phyloP scores from a whole-genome alignment of 2,329 filamentous ascomycete species.

The Stylonectria norvegica region DNA sequence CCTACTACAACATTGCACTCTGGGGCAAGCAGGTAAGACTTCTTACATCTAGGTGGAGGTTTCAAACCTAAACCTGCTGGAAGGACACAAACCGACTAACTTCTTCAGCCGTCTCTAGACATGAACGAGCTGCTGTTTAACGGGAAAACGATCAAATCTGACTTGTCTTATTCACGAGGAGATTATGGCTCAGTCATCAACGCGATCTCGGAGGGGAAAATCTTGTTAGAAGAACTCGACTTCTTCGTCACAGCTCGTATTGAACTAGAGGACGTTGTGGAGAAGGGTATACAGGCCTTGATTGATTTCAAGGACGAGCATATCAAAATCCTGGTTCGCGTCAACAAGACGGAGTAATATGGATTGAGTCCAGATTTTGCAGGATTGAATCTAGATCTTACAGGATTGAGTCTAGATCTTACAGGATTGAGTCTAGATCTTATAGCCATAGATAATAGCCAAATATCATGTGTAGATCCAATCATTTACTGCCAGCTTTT shows the following conservation, averaged over 20 bases:
- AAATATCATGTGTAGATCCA: no score
- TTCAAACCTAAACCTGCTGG: not conserved
- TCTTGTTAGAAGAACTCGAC: not conserved
- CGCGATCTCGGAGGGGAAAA: not conserved
- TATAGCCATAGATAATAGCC: no score
- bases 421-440: no score
- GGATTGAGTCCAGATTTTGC: no score
- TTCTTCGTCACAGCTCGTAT: slow-evolving; percentile 1
- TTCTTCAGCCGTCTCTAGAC: not conserved
- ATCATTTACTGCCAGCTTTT: no score
- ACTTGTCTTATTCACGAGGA: not conserved
- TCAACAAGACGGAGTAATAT: slow-evolving; percentile 1
- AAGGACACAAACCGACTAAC: not conserved
- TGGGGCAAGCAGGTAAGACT: not conserved
- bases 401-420: no score
- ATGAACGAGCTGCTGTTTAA: slow-evolving; percentile 2
- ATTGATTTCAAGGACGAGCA: not conserved
- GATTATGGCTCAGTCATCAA: not conserved
- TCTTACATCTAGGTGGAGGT: not conserved
- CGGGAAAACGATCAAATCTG: slow-evolving; percentile 1
- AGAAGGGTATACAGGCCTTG: slow-evolving; percentile 1
- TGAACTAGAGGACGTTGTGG: not conserved
- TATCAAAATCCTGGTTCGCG: slow-evolving; percentile 3
- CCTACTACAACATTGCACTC: slow-evolving; percentile 1
- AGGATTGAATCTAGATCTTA: no score